Conservation (phyloP, 495 filamentous ascomycete species). For the Trichoderma virens region DNA sequence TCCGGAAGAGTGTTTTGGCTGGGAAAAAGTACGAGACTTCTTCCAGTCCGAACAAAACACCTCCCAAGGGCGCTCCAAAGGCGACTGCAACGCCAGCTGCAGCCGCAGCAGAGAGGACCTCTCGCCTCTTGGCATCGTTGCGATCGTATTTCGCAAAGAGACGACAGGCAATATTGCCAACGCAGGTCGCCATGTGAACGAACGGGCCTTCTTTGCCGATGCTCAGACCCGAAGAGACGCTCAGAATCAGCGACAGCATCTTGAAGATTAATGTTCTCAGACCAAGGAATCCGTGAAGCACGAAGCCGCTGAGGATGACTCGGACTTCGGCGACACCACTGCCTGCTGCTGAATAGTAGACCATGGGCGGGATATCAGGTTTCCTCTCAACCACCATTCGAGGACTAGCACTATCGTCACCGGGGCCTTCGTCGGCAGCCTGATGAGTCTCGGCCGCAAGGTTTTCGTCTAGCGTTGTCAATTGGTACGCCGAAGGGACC, state of each 20-base stretch:
- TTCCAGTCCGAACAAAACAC: conserved; percentile 89
- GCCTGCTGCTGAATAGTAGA: conserved; percentile 92
- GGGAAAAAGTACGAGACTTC: conserved; percentile 97
- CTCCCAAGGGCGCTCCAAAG: conserved; percentile 88
- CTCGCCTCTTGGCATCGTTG: conserved; percentile 82
- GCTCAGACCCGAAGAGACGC: conserved; percentile 85
- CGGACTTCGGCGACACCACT: conserved; percentile 97
- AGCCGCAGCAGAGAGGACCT: conserved; percentile 86
- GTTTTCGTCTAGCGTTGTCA: conserved; percentile 83
- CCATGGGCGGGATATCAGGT: conserved; percentile 55
- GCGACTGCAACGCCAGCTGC: conserved; percentile 91
- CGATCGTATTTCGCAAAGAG: conserved; percentile 87
- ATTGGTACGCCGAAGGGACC: conserved; percentile 76
- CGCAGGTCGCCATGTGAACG: conserved; percentile 92
- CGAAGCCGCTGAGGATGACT: conserved; percentile 94
- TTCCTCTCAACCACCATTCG: conserved; percentile 17
- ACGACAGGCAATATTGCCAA: conserved; percentile 92
- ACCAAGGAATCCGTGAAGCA: conserved; percentile 91
- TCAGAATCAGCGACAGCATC: conserved; percentile 73
- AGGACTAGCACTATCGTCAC: conserved; percentile 32
- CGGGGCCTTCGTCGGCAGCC: conserved; percentile 30
- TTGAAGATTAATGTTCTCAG: conserved; percentile 84
- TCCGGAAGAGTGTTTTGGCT: conserved; percentile 95
- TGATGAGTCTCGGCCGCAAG: conserved; percentile 38
- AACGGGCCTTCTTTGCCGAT: conserved; percentile 96